Conservation (phyloP, 345 rosid genomes). For the Eucalyptus victrix region DNA sequence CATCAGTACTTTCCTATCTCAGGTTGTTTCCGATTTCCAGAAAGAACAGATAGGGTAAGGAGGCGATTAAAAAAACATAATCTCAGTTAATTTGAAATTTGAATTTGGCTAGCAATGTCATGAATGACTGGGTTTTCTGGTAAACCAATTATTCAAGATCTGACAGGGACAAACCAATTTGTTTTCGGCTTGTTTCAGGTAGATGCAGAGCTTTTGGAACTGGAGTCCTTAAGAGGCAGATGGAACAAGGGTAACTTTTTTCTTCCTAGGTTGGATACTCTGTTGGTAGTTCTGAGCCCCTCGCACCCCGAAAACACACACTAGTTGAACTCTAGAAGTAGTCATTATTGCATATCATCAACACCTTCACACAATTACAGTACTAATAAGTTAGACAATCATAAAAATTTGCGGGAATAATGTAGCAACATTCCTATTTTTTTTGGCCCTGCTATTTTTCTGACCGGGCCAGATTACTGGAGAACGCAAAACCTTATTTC, state of each 20-base stretch:
- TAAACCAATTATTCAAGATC: background rate
- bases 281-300: background rate
- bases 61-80: background rate
- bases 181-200: background rate
- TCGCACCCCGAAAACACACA: background rate
- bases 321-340: background rate
- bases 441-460: background rate
- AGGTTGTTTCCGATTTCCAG: background rate
- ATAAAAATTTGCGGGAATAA: background rate
- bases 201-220: background rate
- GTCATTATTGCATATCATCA: background rate
- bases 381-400: background rate
- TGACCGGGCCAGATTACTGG: background rate
- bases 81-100: background rate
- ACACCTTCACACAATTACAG: background rate
- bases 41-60: background rate
- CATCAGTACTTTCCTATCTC: conserved; percentile 17
- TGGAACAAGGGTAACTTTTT: background rate
- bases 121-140: background rate
- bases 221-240: background rate
- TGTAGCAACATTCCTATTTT: background rate
- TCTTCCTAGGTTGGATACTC: background rate
- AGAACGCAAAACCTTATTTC: background rate
- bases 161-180: background rate
- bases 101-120: background rate